phyloP scores from a whole-genome alignment of 371 early-diverging fungal genomes.

The Cokeromyces recurvatus region DNA sequence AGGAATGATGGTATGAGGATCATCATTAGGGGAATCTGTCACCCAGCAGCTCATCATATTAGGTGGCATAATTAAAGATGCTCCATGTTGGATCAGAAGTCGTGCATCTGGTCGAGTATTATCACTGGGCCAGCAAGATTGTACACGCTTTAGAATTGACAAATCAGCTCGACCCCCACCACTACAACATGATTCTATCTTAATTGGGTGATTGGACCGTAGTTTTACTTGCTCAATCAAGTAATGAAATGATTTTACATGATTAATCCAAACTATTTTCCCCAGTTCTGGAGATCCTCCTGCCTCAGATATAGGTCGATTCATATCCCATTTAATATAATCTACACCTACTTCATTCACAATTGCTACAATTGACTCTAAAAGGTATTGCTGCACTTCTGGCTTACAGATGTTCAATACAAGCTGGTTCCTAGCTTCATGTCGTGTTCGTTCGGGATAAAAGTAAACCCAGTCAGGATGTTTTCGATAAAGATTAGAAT shows the following conservation, averaged over 20 bases:
- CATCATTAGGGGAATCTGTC: conserved; percentile 23
- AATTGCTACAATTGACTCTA: conserved; percentile 7
- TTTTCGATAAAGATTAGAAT: conserved; percentile 35
- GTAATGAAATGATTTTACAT: conserved; percentile 15
- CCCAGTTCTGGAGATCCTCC: conserved; percentile 1
- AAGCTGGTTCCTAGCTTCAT: conserved; percentile 30
- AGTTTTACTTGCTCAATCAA: conserved; percentile 20
- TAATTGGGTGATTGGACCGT: conserved; percentile 11
- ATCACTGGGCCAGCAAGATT: conserved; percentile 36
- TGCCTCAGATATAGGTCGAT: conserved; percentile 32
- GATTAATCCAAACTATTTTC: conserved; percentile 21
- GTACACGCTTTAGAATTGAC: conserved; percentile 14
- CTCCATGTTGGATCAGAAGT: conserved; percentile 33
- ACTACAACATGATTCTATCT: conserved; percentile 40
- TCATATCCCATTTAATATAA: conserved; percentile 50
- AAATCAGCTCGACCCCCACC: conserved; percentile 44
- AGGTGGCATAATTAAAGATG: conserved; percentile 32
- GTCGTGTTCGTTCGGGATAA: conserved; percentile 20
- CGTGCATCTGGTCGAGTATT: conserved; percentile 40
- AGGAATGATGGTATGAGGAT: conserved; percentile 12
- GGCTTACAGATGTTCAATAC: conserved; percentile 24
- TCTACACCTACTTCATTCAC: conserved; percentile 18
- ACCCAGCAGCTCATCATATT: conserved; percentile 35
- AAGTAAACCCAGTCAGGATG: conserved; percentile 48
- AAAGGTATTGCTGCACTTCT: conserved; percentile 26